Evolutionary conservation across 129 eudicot species (phyloP).

Genomic region (Helichrysum umbraculigerum): DNA sequence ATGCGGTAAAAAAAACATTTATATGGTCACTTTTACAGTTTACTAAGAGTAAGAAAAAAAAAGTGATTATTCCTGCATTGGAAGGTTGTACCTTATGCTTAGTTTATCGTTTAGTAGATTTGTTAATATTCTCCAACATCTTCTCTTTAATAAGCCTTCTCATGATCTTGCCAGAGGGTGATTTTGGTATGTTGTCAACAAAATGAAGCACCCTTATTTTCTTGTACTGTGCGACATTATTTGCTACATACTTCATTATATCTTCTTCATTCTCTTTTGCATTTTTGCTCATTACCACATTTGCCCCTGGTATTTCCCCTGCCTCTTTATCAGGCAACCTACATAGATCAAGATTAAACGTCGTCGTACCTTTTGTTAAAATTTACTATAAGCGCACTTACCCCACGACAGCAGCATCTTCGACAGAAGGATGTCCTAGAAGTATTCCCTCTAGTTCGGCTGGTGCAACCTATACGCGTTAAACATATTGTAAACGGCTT

Average conservation of each 20-base stretch:
- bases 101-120: slow-evolving; percentile 17
- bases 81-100: slow-evolving; percentile 8
- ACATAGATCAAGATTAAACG: slow-evolving; percentile 14
- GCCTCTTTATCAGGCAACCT: slow-evolving; percentile 88
- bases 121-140: slow-evolving; percentile 48
- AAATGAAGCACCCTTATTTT: slow-evolving; percentile 73
- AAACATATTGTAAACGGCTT: background rate
- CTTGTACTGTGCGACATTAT: slow-evolving; percentile 81
- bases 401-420: slow-evolving; percentile 90
- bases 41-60: background rate
- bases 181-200: slow-evolving; percentile 77
- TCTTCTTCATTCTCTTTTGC: slow-evolving; percentile 84
- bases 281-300: slow-evolving; percentile 64
- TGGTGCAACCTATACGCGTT: slow-evolving; percentile 71
- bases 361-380: background rate
- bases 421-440: slow-evolving; percentile 72
- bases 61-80: slow-evolving; percentile 8
- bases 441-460: slow-evolving; percentile 93
- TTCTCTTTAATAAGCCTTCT: slow-evolving; percentile 75
- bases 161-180: slow-evolving; percentile 92
- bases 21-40: background rate
- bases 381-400: slow-evolving; percentile 14
- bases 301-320: slow-evolving; percentile 94
- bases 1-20: background rate
- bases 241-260: slow-evolving; percentile 64